Conservation (phyloP, 2,329 filamentous ascomycete species). For the Cladosporium phlei region DNA sequence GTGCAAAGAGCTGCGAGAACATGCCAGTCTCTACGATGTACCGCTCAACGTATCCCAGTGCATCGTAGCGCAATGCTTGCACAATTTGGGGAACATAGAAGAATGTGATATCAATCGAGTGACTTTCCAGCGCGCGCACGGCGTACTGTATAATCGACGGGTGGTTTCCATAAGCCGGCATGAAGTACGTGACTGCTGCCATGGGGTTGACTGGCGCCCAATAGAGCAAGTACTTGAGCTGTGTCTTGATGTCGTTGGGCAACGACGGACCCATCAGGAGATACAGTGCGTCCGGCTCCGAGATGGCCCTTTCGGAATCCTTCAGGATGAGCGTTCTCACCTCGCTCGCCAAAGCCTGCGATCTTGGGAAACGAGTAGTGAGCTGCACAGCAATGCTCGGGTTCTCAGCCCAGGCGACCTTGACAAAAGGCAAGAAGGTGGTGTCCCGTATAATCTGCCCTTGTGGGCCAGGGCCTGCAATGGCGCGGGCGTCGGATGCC, state of each 20-base stretch:
- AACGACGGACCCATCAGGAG: slow-evolving; percentile 73
- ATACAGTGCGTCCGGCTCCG: slow-evolving; percentile 76
- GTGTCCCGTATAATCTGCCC: slow-evolving; percentile 38
- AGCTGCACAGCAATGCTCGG: slow-evolving; percentile 86
- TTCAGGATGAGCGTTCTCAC: slow-evolving; percentile 75
- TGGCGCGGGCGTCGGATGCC: slow-evolving; percentile 49
- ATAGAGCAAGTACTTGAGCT: slow-evolving; percentile 89
- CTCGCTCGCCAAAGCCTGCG: slow-evolving; percentile 65
- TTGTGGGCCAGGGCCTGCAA: slow-evolving; percentile 27
- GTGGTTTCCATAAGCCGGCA: slow-evolving; percentile 85
- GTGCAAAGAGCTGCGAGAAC: slow-evolving; percentile 95
- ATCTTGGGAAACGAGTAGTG: slow-evolving; percentile 66
- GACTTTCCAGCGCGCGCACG: slow-evolving; percentile 88
- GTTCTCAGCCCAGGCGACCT: slow-evolving; percentile 80
- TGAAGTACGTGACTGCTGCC: slow-evolving; percentile 86
- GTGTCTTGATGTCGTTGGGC: slow-evolving; percentile 72
- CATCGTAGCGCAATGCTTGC: slow-evolving; percentile 88
- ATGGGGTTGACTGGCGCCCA: slow-evolving; percentile 92
- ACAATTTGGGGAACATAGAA: slow-evolving; percentile 99
- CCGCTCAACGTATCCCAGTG: slow-evolving; percentile 86
- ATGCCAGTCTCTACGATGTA: slow-evolving; percentile 97
- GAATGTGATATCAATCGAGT: slow-evolving; percentile 95
- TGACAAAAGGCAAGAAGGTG: slow-evolving; percentile 52
- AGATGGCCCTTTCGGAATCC: slow-evolving; percentile 75
- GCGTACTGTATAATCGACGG: slow-evolving; percentile 94